phyloP scores from a whole-genome alignment of 2,329 filamentous ascomycete species.

The Paecilomyces niveus region DNA sequence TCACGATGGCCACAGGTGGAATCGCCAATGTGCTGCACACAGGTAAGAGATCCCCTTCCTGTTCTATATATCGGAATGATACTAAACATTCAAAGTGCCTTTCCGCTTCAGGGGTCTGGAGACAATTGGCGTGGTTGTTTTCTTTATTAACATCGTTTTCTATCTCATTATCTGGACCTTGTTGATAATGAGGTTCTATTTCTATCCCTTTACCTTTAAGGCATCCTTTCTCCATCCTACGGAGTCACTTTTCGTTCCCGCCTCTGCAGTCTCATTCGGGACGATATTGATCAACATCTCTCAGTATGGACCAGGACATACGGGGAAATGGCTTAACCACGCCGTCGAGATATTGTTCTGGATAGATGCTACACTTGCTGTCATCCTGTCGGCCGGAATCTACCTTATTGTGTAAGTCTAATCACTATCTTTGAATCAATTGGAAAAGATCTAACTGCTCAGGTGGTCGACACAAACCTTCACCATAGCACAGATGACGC shows the following conservation, averaged over 20 bases:
- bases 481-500: conserved; percentile 77
- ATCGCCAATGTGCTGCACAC: conserved; percentile 53
- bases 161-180: conserved; percentile 58
- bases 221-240: conserved; percentile 68
- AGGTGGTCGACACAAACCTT: conserved; percentile 60
- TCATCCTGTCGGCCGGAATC: conserved; percentile 60
- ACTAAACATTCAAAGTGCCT: conserved; percentile 34
- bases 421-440: conserved; percentile 27
- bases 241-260: conserved; percentile 70
- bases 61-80: conserved; percentile 43
- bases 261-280: conserved; percentile 61
- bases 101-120: conserved; percentile 51
- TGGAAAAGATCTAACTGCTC: conserved; percentile 8
- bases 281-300: conserved; percentile 72
- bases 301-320: conserved; percentile 62
- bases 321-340: conserved; percentile 54
- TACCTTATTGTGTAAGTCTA: conserved; percentile 63
- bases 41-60: conserved; percentile 41
- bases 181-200: conserved; percentile 61
- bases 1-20: conserved; percentile 57
- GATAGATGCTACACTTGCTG: conserved; percentile 63
- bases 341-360: conserved; percentile 65
- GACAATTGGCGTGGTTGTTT: conserved; percentile 54
- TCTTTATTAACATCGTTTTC: conserved; percentile 56
- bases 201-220: conserved; percentile 62